Conservation (phyloP, 2,329 filamentous ascomycete species). For the Colletotrichum sp. region DNA sequence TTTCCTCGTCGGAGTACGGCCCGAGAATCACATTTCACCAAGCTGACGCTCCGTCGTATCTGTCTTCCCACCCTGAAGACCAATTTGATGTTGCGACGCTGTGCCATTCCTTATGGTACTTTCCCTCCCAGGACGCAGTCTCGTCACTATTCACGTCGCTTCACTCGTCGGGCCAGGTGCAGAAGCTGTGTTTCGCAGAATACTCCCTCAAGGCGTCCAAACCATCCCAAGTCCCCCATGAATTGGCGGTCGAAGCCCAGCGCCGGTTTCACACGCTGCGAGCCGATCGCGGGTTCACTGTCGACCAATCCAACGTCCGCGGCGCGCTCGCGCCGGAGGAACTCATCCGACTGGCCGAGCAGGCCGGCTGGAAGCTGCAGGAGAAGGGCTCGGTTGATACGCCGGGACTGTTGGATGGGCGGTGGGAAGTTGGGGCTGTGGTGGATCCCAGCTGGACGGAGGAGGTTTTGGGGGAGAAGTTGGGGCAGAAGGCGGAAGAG, state of each 20-base stretch:
- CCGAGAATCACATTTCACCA: neutral
- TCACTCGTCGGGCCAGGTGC: neutral
- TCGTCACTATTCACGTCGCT: neutral
- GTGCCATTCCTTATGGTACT: constrained; percentile 21
- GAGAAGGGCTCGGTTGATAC: constrained; percentile 2
- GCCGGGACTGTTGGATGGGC: constrained; percentile 14
- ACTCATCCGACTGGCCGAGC: neutral
- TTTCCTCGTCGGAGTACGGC: neutral
- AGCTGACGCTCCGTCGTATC: neutral
- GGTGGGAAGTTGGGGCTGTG: constrained; percentile 14
- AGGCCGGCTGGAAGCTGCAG: neutral
- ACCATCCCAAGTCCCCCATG: constrained; percentile 6
- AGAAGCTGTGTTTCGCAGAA: constrained; percentile 11
- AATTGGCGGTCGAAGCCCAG: constrained; percentile 12
- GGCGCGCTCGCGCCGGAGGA: constrained; percentile 7
- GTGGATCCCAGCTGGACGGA: neutral
- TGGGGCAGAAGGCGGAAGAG: neutral
- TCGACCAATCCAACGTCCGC: constrained; percentile 7
- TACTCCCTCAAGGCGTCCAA: neutral
- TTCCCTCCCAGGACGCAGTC: neutral
- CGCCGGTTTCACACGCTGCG: neutral
- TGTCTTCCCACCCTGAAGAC: neutral
- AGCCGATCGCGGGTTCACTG: neutral
- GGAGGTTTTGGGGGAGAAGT: neutral
- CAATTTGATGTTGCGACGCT: constrained; percentile 1